phyloP scores from a whole-genome alignment of 805 yeast species.

The Lachancea waltii region DNA sequence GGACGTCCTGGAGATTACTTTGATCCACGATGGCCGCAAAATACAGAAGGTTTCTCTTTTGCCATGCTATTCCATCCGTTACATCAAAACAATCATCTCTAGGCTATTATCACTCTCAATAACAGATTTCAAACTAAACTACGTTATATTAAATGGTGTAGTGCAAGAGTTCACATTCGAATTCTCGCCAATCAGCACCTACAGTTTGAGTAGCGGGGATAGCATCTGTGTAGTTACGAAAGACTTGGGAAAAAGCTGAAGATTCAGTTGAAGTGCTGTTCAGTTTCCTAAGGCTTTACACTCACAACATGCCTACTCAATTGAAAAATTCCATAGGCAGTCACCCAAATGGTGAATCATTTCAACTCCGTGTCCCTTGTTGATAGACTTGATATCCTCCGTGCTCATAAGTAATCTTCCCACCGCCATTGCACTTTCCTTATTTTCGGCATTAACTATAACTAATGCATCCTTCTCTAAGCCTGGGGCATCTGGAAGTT shows the following conservation, averaged over 20 bases:
- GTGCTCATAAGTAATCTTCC: constrained; percentile 87
- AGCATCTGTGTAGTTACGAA: constrained; percentile 10
- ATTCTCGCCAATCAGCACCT: constrained; percentile 18
- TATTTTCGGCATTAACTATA: constrained; percentile 85
- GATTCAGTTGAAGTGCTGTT: not conserved
- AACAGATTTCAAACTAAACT: constrained; percentile 10
- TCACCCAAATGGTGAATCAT: constrained; percentile 80
- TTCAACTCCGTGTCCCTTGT: constrained; percentile 88
- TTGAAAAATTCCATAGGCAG: constrained; percentile 68
- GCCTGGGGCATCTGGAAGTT: constrained; percentile 65
- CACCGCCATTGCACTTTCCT: constrained; percentile 82
- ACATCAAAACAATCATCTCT: constrained; percentile 21
- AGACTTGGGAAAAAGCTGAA: not conserved
- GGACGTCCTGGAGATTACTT: not conserved
- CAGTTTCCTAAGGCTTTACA: not conserved
- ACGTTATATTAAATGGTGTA: constrained; percentile 6
- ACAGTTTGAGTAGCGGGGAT: constrained; percentile 12
- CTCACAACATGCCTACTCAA: constrained; percentile 31
- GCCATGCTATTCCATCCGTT: constrained; percentile 18
- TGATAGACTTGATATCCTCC: constrained; percentile 73
- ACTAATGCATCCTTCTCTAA: constrained; percentile 58
- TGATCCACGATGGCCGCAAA: constrained; percentile 7
- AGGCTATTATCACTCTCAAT: constrained; percentile 5
- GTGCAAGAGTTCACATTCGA: constrained; percentile 15
- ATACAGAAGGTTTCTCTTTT: constrained; percentile 9